A percentile compares a stretch with the other conserved stretches of the same genome.
Evolutionary conservation across 768 basidiomycete species (phyloP).

Genomic region (Suillus cothurnatus): DNA sequence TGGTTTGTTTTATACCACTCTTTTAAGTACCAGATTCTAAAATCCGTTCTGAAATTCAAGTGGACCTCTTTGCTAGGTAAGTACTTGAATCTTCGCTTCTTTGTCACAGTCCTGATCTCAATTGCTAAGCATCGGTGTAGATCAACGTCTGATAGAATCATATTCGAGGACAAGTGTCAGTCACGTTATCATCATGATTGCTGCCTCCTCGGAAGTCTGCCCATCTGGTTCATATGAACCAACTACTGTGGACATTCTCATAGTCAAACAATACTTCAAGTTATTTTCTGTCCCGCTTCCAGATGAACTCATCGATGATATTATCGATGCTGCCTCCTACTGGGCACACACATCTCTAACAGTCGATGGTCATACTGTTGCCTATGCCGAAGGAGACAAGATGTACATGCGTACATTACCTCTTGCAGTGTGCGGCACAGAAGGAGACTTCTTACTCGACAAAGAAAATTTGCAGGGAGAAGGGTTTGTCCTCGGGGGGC

Average conservation of each 20-base stretch:
- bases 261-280: slow-evolving; percentile 8
- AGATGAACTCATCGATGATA: slow-evolving; percentile 6
- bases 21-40: neutral
- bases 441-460: slow-evolving; percentile 5
- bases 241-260: slow-evolving; percentile 7
- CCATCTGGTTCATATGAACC: slow-evolving; percentile 1
- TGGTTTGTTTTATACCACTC: neutral
- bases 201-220: neutral
- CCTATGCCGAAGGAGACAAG: neutral
- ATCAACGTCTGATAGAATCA: neutral
- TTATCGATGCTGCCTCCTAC: slow-evolving; percentile 35
- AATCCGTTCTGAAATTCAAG: neutral
- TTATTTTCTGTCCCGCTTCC: neutral
- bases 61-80: neutral
- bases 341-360: slow-evolving; percentile 5
- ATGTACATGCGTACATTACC: slow-evolving; percentile 14
- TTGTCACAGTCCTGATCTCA: neutral
- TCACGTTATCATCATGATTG: neutral
- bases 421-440: slow-evolving; percentile 4
- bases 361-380: neutral
- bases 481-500: neutral
- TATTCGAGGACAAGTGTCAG: neutral
- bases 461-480: neutral
- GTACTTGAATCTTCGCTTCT: neutral
- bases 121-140: neutral